phyloP scores from a whole-genome alignment of 306 rosid genomes.

The Glycine tomentella region DNA sequence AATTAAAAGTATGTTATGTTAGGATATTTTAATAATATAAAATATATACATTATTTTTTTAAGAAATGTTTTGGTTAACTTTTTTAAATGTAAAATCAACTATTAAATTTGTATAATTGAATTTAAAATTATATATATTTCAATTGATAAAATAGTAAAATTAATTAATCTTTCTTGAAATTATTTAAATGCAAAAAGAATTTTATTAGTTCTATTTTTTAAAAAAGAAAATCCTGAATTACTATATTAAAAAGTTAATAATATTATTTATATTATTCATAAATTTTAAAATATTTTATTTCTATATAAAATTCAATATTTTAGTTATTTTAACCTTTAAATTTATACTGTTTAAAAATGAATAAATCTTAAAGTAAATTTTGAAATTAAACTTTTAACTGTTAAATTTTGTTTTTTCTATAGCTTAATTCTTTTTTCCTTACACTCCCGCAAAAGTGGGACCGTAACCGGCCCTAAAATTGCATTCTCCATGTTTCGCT shows the following conservation, averaged over 20 bases:
- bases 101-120: too few species aligned
- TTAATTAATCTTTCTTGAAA: too few species aligned
- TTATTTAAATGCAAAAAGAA: too few species aligned
- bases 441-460: neutral
- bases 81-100: too few species aligned
- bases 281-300: neutral
- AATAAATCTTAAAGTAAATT: neutral
- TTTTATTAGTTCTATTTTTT: too few species aligned
- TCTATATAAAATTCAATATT: neutral
- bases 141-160: too few species aligned
- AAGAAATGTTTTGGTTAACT: too few species aligned
- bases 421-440: neutral
- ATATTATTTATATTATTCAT: neutral
- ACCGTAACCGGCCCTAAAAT: neutral
- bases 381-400: neutral
- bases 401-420: too few species aligned
- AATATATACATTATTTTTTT: too few species aligned
- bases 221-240: neutral
- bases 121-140: too few species aligned
- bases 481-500: neutral
- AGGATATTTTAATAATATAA: too few species aligned
- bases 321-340: neutral
- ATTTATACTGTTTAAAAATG: neutral
- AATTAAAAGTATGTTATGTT: too few species aligned
- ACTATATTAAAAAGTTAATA: neutral